Evolutionary conservation across 148 eudicot species (phyloP).

Genomic region (Chenopodium berlandieri): DNA sequence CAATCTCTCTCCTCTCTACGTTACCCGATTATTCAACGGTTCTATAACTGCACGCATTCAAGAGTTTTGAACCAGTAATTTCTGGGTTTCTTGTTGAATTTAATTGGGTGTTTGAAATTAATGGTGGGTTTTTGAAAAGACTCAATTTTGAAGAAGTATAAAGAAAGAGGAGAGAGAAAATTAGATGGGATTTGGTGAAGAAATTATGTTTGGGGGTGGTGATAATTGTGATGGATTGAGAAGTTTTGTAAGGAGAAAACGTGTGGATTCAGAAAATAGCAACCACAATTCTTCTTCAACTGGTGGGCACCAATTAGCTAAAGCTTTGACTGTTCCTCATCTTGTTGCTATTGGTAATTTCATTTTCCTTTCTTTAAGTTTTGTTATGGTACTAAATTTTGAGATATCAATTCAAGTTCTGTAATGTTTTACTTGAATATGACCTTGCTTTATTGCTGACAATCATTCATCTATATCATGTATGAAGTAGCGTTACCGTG

Average conservation of each 20-base stretch:
- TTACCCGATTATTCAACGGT: too few relatives aligned
- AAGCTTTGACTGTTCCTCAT: constrained; percentile 36
- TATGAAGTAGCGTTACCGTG: too few relatives aligned
- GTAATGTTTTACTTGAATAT: background rate
- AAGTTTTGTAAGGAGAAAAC: constrained; percentile 34
- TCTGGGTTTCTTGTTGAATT: background rate
- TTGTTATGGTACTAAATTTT: too few relatives aligned
- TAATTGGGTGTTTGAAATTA: background rate
- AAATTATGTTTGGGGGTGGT: background rate
- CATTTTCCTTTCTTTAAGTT: too few relatives aligned
- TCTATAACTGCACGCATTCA: too few relatives aligned
- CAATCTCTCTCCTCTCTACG: too few relatives aligned
- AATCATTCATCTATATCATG: too few relatives aligned
- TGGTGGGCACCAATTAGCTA: constrained; percentile 30
- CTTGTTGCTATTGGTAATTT: constrained; percentile 34
- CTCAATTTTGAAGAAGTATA: background rate
- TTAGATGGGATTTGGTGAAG: constrained; percentile 27
- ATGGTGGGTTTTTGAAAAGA: background rate
- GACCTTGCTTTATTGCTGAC: too few relatives aligned
- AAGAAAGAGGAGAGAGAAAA: background rate
- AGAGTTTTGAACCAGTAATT: background rate
- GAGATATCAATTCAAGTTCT: too few relatives aligned
- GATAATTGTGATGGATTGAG: constrained; percentile 13
- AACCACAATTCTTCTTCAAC: background rate
- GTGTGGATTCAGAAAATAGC: constrained; percentile 30